Percentiles rank a stretch among this genome's conserved stretches.
These are phyloP conservation scores for Candida sonorensis DNA, from an alignment of 805 yeast species.

Conservation along the genomic window DNA sequence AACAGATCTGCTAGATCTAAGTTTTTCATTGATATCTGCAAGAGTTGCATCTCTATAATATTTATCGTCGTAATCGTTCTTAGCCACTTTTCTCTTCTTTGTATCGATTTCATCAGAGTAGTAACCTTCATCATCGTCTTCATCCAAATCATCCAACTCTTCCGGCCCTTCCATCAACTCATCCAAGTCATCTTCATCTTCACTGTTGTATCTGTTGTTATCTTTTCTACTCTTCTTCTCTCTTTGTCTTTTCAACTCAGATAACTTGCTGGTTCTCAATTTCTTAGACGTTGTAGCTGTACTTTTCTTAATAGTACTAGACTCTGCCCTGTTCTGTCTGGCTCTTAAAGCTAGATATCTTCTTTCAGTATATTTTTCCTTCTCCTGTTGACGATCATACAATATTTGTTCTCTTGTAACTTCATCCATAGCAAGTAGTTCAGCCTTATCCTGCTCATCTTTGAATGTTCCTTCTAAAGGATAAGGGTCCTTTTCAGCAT, in stretches of 20 bases:
- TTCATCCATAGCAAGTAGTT: slow-evolving; percentile 72
- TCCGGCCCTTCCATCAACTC: slow-evolving; percentile 26
- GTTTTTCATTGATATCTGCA: slow-evolving; percentile 56
- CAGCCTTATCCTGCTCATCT: slow-evolving; percentile 68
- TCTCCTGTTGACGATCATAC: slow-evolving; percentile 87
- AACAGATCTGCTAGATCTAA: slow-evolving; percentile 71
- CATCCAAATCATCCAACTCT: slow-evolving; percentile 39
- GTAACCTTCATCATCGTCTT: slow-evolving; percentile 30
- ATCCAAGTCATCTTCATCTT: slow-evolving; percentile 37
- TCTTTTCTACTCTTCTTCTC: slow-evolving; percentile 27
- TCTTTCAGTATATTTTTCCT: slow-evolving; percentile 83
- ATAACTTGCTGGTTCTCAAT: slow-evolving; percentile 27
- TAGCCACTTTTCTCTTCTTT: slow-evolving; percentile 39
- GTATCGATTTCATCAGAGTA: slow-evolving; percentile 17
- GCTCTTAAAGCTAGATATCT: slow-evolving; percentile 79
- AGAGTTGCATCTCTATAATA: slow-evolving; percentile 39
- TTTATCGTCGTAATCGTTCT: slow-evolving; percentile 31
- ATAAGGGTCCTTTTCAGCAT: slow-evolving; percentile 61
- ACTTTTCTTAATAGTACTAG: slow-evolving; percentile 24
- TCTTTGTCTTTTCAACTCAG: slow-evolving; percentile 31
- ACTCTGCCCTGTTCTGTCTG: slow-evolving; percentile 41
- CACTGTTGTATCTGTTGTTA: slow-evolving; percentile 23
- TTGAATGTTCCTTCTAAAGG: slow-evolving; percentile 91
- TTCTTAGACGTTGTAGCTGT: slow-evolving; percentile 18
- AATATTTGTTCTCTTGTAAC: slow-evolving; percentile 85